phyloP scores from a whole-genome alignment of 2,329 filamentous ascomycete genomes.

The Colletotrichum sp. region DNA sequence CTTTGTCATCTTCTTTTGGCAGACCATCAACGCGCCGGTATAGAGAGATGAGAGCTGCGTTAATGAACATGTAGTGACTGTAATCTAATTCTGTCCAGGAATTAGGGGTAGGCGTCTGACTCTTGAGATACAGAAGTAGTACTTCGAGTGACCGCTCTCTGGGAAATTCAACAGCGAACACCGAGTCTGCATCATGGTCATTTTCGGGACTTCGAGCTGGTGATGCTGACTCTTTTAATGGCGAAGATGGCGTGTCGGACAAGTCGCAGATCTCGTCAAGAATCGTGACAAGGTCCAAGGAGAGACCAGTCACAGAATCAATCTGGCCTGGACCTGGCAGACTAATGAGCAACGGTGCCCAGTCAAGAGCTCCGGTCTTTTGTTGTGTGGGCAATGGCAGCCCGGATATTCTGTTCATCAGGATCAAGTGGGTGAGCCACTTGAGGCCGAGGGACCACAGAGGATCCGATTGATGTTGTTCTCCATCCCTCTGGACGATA shows the following conservation, averaged over 20 bases:
- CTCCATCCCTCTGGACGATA: background rate
- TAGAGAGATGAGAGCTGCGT: background rate
- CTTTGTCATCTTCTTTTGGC: background rate
- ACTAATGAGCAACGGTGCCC: background rate
- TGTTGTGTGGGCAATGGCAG: background rate
- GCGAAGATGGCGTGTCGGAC: background rate
- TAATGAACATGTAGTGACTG: background rate
- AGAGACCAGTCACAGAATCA: background rate
- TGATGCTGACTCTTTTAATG: background rate
- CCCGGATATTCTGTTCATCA: background rate
- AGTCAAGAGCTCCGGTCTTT: background rate
- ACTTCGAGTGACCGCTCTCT: background rate
- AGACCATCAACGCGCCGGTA: background rate
- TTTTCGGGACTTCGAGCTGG: fast-evolving
- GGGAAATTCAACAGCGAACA: background rate
- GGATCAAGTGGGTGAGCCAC: background rate
- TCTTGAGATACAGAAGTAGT: background rate
- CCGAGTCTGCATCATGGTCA: background rate
- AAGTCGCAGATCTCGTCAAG: background rate
- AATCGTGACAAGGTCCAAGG: background rate
- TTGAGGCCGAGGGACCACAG: background rate
- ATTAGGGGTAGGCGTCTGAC: background rate
- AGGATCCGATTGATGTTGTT: background rate
- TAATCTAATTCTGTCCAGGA: background rate
- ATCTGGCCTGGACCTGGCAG: background rate